Conservation (phyloP, 306 rosid genomes). For the Ziziphus jujuba region DNA sequence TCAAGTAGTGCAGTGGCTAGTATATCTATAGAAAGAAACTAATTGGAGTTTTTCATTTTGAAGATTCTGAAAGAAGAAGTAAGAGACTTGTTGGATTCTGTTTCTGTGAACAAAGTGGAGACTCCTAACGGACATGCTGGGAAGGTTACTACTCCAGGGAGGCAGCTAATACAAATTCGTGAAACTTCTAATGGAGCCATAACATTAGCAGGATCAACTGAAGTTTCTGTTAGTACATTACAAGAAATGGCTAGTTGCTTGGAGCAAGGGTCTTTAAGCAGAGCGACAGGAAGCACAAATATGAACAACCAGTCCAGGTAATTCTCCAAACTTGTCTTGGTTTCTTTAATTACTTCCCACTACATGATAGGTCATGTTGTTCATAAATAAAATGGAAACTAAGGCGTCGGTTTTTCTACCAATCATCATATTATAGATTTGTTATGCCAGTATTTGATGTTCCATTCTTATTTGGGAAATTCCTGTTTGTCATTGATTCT, state of each 20-base stretch:
- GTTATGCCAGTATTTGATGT: too few relatives aligned
- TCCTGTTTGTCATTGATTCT: too few relatives aligned
- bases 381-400: slow-evolving; percentile 1
- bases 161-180: slow-evolving; percentile 67
- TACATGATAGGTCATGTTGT: slow-evolving; percentile 3
- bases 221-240: slow-evolving; percentile 62
- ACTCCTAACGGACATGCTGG: slow-evolving; percentile 53
- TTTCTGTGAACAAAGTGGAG: slow-evolving; percentile 55
- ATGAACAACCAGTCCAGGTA: slow-evolving; percentile 92
- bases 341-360: slow-evolving; percentile 6
- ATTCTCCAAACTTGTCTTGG: slow-evolving; percentile 21
- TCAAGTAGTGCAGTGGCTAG: slow-evolving; percentile 13
- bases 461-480: too few relatives aligned
- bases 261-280: slow-evolving; percentile 72
- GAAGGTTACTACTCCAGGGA: slow-evolving; percentile 53
- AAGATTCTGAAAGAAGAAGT: slow-evolving; percentile 85
- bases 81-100: slow-evolving; percentile 66
- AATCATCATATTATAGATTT: too few relatives aligned
- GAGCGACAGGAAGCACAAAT: slow-evolving; percentile 89
- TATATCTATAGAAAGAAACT: slow-evolving; percentile 8
- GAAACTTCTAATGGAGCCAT: slow-evolving; percentile 75
- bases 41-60: slow-evolving; percentile 37
- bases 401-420: slow-evolving; percentile 6
- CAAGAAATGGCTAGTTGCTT: slow-evolving; percentile 75
- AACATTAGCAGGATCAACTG: slow-evolving; percentile 71